Percentiles rank a stretch among this genome's conserved stretches.
These are phyloP conservation scores for Globisporangium heterothallicum DNA, from an alignment of 352 stramenopile genomes.

Conservation along the genomic window DNA sequence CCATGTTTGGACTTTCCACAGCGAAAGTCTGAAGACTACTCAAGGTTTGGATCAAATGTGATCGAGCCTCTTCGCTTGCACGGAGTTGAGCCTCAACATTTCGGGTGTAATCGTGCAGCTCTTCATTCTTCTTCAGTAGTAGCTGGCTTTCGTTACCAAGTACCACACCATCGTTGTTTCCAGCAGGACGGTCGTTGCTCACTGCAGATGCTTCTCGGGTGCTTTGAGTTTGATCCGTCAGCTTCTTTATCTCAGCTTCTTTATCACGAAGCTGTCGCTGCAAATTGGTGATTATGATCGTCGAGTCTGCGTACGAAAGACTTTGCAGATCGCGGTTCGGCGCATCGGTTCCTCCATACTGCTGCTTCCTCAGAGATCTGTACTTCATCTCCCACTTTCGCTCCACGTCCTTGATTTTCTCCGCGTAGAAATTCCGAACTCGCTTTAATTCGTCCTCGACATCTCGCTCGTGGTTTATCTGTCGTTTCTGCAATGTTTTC, in stretches of 20 bases:
- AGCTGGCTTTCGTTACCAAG: neutral
- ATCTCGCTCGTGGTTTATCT: constrained; percentile 13
- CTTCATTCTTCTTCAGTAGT: constrained; percentile 6
- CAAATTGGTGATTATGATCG: constrained; percentile 34
- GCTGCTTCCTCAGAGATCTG: constrained; percentile 45
- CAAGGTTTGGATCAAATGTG: constrained; percentile 51
- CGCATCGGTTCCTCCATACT: constrained; percentile 6
- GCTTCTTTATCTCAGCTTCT: constrained; percentile 9
- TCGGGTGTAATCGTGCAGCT: constrained; percentile 10
- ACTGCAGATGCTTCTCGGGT: neutral
- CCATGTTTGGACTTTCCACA: neutral
- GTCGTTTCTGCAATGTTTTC: constrained; percentile 7
- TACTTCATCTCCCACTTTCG: constrained; percentile 72
- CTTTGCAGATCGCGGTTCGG: constrained; percentile 9
- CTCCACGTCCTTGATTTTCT: constrained; percentile 76
- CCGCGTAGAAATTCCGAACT: constrained; percentile 62
- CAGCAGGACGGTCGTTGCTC: neutral
- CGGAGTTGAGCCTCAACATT: constrained; percentile 50
- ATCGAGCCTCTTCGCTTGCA: constrained; percentile 64
- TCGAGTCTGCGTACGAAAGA: constrained; percentile 29
- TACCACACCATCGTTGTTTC: neutral
- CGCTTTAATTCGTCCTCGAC: constrained; percentile 34
- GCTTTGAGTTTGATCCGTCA: neutral
- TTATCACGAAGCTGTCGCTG: constrained; percentile 20
- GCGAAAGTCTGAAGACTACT: constrained; percentile 31